Conservation (phyloP, 2,329 filamentous ascomycete genomes). For the Sporothrix phasma region DNA sequence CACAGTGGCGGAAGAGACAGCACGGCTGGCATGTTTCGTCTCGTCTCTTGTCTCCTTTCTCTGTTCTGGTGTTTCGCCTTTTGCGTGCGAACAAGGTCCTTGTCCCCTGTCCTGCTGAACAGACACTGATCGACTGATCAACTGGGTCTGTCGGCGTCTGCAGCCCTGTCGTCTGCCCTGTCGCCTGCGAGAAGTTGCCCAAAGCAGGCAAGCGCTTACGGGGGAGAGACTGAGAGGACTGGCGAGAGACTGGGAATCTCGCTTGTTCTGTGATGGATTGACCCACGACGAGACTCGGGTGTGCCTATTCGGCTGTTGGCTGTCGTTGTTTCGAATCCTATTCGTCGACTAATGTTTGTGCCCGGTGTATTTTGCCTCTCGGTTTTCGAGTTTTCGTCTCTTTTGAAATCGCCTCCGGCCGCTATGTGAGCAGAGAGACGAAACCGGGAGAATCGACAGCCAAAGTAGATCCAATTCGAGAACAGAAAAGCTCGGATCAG, state of each 20-base stretch:
- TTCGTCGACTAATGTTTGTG: background rate
- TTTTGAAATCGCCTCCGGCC: too few relatives aligned
- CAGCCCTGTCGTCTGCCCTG: background rate
- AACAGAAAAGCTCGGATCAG: background rate
- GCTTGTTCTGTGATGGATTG: background rate
- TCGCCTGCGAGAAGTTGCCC: constrained; percentile 3
- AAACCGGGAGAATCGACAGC: background rate
- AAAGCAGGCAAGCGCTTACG: constrained; percentile 16
- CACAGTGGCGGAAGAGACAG: background rate
- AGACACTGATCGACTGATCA: too few relatives aligned
- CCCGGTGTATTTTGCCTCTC: background rate
- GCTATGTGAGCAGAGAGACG: too few relatives aligned
- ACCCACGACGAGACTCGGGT: background rate
- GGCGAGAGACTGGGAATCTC: background rate
- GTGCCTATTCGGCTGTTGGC: background rate
- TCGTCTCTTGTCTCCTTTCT: background rate
- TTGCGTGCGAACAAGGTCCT: background rate
- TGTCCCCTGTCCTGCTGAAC: constrained; percentile 1
- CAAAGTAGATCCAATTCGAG: too few relatives aligned
- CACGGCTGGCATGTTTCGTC: constrained; percentile 2
- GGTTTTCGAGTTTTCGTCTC: background rate
- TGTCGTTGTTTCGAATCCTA: background rate
- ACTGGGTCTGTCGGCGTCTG: background rate
- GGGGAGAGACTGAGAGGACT: too few relatives aligned
- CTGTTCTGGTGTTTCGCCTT: background rate